Percentiles rank a stretch among this genome's conserved stretches.
phyloP scores from a whole-genome alignment of 345 rosid species.

The Eucalyptus regnans region DNA sequence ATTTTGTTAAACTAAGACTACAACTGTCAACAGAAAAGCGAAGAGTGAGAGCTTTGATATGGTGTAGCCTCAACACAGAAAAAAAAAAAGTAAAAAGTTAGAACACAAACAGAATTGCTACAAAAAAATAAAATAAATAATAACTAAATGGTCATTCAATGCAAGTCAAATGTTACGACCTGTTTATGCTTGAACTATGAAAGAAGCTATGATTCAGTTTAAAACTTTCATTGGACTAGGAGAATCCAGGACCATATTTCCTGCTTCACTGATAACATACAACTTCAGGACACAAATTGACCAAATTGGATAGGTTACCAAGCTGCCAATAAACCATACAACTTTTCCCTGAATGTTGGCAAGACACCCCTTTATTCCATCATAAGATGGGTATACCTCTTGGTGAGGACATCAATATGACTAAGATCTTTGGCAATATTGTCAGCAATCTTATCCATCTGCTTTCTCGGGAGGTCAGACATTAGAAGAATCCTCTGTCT shows the following conservation, averaged over 20 bases:
- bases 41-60: background rate
- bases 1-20: slow-evolving; percentile 79
- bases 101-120: background rate
- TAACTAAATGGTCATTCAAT: background rate
- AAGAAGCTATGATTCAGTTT: background rate
- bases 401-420: slow-evolving; percentile 84
- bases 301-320: background rate
- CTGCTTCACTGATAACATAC: background rate
- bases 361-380: background rate
- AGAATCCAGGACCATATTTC: background rate
- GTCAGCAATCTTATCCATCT: slow-evolving; percentile 83
- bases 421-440: slow-evolving; percentile 58
- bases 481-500: slow-evolving; percentile 89
- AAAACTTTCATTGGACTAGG: background rate
- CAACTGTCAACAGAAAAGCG: slow-evolving; percentile 55
- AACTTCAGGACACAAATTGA: background rate
- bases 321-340: background rate
- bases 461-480: slow-evolving; percentile 96
- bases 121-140: background rate
- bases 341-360: background rate
- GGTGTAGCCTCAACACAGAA: background rate
- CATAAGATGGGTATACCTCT: slow-evolving; percentile 37
- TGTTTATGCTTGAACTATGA: background rate
- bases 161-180: background rate
- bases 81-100: background rate